phyloP scores from a whole-genome alignment of 176 grass and related monocot species.

The Carex pumila region DNA sequence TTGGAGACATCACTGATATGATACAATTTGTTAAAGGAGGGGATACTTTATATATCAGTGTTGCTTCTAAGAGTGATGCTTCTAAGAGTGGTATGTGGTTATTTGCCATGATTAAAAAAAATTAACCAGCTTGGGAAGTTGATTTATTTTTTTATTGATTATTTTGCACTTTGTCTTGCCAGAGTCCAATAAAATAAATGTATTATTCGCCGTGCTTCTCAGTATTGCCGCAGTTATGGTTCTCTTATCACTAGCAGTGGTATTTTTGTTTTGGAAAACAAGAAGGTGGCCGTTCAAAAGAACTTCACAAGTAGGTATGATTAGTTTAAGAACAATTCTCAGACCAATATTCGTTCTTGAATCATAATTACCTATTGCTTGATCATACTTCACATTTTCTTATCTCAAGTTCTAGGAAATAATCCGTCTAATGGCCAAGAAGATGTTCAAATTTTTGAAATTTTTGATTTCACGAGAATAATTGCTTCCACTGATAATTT shows the following conservation, averaged over 20 bases:
- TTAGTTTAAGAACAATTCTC: not conserved
- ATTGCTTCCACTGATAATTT: not conserved
- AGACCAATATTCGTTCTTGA: not conserved
- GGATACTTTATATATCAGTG: slow-evolving; percentile 5
- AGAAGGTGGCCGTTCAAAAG: not conserved
- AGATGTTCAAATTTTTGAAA: not conserved
- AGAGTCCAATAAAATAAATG: not conserved
- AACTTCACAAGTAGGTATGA: not conserved
- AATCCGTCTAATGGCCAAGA: not conserved
- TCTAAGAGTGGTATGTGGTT: not conserved
- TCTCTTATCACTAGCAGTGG: not conserved
- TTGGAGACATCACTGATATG: slow-evolving; percentile 4
- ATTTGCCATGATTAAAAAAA: not conserved
- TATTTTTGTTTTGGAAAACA: not conserved
- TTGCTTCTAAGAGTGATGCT: not conserved
- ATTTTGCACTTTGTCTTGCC: not conserved
- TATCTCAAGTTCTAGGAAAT: not conserved
- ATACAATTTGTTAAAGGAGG: not conserved
- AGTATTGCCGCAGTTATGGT: not conserved
- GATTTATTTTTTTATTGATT: not conserved
- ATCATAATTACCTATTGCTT: not conserved
- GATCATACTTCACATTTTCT: not conserved
- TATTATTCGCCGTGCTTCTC: not conserved
- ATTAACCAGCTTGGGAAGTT: not conserved
- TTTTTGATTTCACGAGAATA: not conserved